A percentile compares a stretch with the other conserved stretches of the same genome.
Evolutionary conservation across 139 green algal species (phyloP).

Genomic region (Mychonastes homosphaera): DNA sequence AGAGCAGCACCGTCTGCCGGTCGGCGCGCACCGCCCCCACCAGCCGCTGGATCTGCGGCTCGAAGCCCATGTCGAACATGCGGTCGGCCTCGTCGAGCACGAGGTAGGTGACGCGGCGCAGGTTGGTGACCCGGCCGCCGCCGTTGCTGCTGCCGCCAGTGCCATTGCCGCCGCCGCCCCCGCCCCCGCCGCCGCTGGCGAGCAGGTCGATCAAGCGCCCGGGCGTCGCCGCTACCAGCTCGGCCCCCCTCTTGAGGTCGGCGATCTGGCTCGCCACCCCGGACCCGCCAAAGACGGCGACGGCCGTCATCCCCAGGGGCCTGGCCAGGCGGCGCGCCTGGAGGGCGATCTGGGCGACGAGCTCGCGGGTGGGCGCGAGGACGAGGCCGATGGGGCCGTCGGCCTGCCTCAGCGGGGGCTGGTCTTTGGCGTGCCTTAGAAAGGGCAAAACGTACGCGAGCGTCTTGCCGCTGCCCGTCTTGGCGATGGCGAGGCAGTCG

Average conservation of each 20-base stretch:
- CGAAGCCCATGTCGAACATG: constrained; percentile 97
- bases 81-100: constrained; percentile 97
- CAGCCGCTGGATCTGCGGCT: constrained; percentile 48
- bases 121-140: constrained; percentile 90
- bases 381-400: constrained; percentile 87
- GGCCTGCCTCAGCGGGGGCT: constrained; percentile 56
- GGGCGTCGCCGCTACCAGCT: constrained; percentile 88
- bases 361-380: constrained; percentile 92
- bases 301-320: constrained; percentile 44
- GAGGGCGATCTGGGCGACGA: constrained; percentile 81
- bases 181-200: constrained; percentile 57
- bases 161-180: too few species aligned
- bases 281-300: constrained; percentile 82
- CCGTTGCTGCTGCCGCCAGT: too few species aligned
- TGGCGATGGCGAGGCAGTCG: constrained; percentile 97
- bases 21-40: constrained; percentile 77
- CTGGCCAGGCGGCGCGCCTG: constrained; percentile 67
- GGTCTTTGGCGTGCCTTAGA: constrained; percentile 93
- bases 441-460: constrained; percentile 94
- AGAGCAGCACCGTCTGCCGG: constrained; percentile 96
- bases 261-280: constrained; percentile 84
- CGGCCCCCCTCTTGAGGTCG: constrained; percentile 84
- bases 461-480: constrained; percentile 96
- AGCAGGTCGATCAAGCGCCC: constrained; percentile 98
- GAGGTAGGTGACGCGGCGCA: constrained; percentile 89